Evolutionary conservation across 345 rosid genomes (phyloP), one percentile per base, ranked within the genome.

Genomic region (Orychophragmus violaceus): DNA sequence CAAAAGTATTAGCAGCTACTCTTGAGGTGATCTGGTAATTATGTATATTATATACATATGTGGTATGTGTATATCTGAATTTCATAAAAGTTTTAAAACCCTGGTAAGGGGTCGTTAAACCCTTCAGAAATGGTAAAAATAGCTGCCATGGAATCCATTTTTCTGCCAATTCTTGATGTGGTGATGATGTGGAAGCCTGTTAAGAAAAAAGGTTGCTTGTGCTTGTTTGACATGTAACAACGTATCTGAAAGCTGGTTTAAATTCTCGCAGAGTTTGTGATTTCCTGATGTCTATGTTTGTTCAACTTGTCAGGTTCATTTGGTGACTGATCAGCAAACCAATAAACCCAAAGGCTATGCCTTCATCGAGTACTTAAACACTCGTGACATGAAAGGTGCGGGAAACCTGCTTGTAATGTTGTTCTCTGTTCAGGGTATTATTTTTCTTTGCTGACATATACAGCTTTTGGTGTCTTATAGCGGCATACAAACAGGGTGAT

Each of bases 401-500:
- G 64, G 29, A 49, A 23, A 61, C 2, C 5, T 21, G 5, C 57
- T 39, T 66, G 49, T 51, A 17, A 25, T 10, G 6, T 10, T 54
- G 3, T 18, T 52, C 41, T 17, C 61, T 30, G 8, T 14, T 57
- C 7, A 41, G 1, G 27, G 44, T 45, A 14, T 8, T 5, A n/a
- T 2, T 5, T 46, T 17, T 57, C 7, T 8, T 27, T 37, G 29
- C 72, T 74, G 60, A 61, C 51, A 32, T 35, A 44, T 2, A 49
- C n/a, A n/a, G n/a, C n/a, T 6, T 21, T 42, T 44, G n/a, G 54
- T 72, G 30, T 70, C 23, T 67, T 56, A 27, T 82, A 94, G 97
- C 84, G 86, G 97, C 99, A 41, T 94, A 90, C 77, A 94, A 94
- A 74, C 99, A 94, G 84, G 99, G 95, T 69, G 99, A 94, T 84